A percentile compares a stretch with the other conserved stretches of the same genome.
Conservation (phyloP, 2,329 filamentous ascomycete genomes). For the Bipolaris zeicola region DNA sequence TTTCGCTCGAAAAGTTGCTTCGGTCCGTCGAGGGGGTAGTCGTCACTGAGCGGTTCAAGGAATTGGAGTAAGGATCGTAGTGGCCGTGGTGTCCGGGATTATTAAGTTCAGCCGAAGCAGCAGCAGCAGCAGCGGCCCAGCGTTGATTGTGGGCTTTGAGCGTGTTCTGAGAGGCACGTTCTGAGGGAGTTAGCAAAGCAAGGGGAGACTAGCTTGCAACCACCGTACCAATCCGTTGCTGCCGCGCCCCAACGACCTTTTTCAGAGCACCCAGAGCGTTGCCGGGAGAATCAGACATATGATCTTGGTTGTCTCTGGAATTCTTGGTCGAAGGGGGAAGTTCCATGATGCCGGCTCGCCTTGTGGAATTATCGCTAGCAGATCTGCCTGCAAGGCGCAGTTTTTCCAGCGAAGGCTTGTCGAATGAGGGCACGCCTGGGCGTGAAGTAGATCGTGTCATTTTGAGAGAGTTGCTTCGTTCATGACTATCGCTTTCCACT, state of each 20-base stretch:
- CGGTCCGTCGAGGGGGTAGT: constrained; percentile 60
- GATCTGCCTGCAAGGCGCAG: constrained; percentile 30
- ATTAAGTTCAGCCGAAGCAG: constrained; percentile 45
- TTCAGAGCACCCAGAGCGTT: constrained; percentile 51
- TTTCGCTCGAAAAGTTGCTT: constrained; percentile 57
- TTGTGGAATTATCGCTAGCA: constrained; percentile 28
- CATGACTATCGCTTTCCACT: constrained; percentile 36
- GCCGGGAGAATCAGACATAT: constrained; percentile 41
- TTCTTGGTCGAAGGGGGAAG: constrained; percentile 35
- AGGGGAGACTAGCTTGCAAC: not conserved
- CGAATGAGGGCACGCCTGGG: constrained; percentile 36
- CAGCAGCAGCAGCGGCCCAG: constrained; percentile 53
- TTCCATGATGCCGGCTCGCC: constrained; percentile 44
- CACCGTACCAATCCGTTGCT: constrained; percentile 42
- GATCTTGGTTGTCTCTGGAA: constrained; percentile 26
- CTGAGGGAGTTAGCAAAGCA: constrained; percentile 28
- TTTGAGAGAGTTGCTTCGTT: constrained; percentile 41
- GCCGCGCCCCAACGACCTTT: constrained; percentile 48
- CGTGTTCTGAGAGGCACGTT: constrained; percentile 43
- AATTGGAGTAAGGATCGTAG: constrained; percentile 48
- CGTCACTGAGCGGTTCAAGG: constrained; percentile 51
- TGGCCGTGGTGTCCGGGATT: constrained; percentile 28
- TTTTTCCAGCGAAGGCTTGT: constrained; percentile 41
- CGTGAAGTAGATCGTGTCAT: constrained; percentile 41
- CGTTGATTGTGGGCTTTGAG: constrained; percentile 53